These are phyloP conservation scores for Magnolia kwangsiensis DNA, from an alignment of 164 flowering plant species.

Conservation along the genomic window DNA sequence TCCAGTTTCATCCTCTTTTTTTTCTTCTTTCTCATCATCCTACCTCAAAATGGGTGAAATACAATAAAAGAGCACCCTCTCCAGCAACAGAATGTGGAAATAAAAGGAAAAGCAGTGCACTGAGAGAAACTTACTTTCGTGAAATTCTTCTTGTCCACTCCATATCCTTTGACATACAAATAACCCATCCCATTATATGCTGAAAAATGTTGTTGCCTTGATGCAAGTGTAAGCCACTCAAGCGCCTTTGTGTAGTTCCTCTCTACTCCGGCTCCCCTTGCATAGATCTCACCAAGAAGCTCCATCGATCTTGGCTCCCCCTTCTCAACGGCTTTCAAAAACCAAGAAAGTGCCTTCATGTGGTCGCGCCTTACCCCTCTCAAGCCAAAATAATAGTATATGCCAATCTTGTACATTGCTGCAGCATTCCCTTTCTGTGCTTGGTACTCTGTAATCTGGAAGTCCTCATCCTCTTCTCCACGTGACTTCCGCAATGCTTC, in stretches of 20 bases:
- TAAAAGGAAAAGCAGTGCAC: neutral
- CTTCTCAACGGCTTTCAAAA: slow-evolving; percentile 83
- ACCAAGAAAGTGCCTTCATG: slow-evolving; percentile 75
- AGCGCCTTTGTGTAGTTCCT: slow-evolving; percentile 84
- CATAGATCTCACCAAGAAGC: slow-evolving; percentile 95
- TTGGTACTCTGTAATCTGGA: slow-evolving; percentile 90
- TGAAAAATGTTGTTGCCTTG: slow-evolving; percentile 66
- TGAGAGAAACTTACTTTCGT: slow-evolving; percentile 60
- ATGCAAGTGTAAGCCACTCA: slow-evolving; percentile 82
- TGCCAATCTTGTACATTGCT: slow-evolving; percentile 88
- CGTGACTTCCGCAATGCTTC: slow-evolving; percentile 78
- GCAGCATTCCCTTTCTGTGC: slow-evolving; percentile 87
- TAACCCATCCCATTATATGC: slow-evolving; percentile 97
- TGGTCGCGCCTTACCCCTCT: slow-evolving; percentile 92
- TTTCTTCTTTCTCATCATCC: neutral
- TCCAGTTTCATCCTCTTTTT: neutral
- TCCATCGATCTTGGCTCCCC: slow-evolving; percentile 96
- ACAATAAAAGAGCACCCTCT: neutral
- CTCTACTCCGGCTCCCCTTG: slow-evolving; percentile 93
- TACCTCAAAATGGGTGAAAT: neutral
- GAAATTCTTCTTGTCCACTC: slow-evolving; percentile 88
- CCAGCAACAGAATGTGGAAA: neutral
- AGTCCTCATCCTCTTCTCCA: slow-evolving; percentile 98
- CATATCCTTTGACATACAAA: slow-evolving; percentile 93
- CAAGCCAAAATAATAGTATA: slow-evolving; percentile 85